A percentile compares a stretch with the other conserved stretches of the same genome.
These are phyloP conservation scores for Clarireedia homoeocarpa DNA, from an alignment of 2,329 filamentous ascomycete species.

Conservation along the genomic window DNA sequence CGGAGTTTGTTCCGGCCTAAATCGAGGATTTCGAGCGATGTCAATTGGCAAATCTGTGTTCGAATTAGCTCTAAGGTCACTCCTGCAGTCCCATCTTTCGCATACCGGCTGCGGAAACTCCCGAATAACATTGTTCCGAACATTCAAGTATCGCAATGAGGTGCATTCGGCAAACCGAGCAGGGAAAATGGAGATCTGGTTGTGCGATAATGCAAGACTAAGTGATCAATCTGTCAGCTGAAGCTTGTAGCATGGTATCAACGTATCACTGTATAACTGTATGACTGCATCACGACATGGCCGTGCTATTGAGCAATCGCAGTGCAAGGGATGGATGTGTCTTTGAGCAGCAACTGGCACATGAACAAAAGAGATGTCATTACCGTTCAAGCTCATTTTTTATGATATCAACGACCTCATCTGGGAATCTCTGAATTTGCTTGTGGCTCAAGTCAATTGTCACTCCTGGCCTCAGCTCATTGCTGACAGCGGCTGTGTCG, in stretches of 20 bases:
- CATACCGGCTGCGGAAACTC: constrained; percentile 59
- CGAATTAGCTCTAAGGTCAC: constrained; percentile 11
- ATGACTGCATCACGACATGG: not conserved
- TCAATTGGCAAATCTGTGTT: constrained; percentile 71
- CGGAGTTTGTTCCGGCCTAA: constrained; percentile 81
- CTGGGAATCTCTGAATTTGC: constrained; percentile 48
- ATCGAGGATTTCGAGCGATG: constrained; percentile 85
- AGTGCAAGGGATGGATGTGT: not conserved
- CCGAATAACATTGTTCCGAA: constrained; percentile 65
- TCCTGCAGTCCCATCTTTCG: constrained; percentile 13
- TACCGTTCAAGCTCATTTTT: constrained; percentile 31
- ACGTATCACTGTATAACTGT: no score
- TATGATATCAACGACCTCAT: constrained; percentile 32
- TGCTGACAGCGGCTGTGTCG: constrained; percentile 51
- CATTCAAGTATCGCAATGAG: constrained; percentile 71
- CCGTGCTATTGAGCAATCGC: not conserved
- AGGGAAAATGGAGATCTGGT: constrained; percentile 63
- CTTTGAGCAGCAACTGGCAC: constrained; percentile 19
- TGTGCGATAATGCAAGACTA: constrained; percentile 76
- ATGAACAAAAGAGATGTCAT: constrained; percentile 8
- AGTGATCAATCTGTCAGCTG: constrained; percentile 21
- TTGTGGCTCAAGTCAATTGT: constrained; percentile 74
- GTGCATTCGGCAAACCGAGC: constrained; percentile 66
- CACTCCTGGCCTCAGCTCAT: constrained; percentile 55
- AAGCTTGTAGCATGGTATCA: not conserved